Evolutionary conservation across 805 yeast species (phyloP).

Genomic region (Suhomyces pyralidae): DNA sequence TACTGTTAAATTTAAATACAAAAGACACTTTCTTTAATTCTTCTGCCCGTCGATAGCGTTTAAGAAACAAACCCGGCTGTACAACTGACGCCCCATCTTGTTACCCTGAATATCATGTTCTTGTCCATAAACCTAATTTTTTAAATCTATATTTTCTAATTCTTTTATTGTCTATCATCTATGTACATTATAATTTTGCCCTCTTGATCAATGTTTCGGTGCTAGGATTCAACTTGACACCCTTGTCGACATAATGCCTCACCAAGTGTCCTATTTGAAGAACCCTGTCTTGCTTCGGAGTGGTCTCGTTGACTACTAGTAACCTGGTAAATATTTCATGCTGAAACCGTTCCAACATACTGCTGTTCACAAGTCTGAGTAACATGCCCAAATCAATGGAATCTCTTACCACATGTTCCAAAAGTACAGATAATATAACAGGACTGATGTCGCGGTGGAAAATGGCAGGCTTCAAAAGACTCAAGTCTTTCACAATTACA

Average conservation of each 20-base stretch:
- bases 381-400: slow-evolving; percentile 28
- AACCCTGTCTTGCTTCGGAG: background rate
- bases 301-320: slow-evolving; percentile 9
- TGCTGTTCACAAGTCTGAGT: slow-evolving; percentile 14
- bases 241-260: slow-evolving; percentile 9
- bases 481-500: slow-evolving; percentile 18
- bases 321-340: slow-evolving; percentile 19
- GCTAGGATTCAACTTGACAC: slow-evolving; percentile 2
- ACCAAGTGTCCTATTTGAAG: slow-evolving; percentile 23
- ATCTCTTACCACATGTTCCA: slow-evolving; percentile 19
- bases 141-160: no score
- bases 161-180: background rate
- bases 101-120: no score
- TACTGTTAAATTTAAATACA: no score
- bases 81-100: no score
- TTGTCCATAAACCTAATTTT: no score
- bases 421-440: slow-evolving; percentile 18
- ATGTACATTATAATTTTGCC: background rate
- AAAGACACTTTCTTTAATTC: no score
- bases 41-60: no score
- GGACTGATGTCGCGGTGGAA: slow-evolving; percentile 21
- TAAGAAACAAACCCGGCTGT: no score
- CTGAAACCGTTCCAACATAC: slow-evolving; percentile 15
- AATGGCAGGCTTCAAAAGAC: slow-evolving; percentile 25
- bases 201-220: background rate